Percentiles rank a stretch among this genome's conserved stretches.
These are phyloP conservation scores for Teratosphaeria viscida DNA, from an alignment of 2,329 filamentous ascomycete genomes.

Conservation along the genomic window DNA sequence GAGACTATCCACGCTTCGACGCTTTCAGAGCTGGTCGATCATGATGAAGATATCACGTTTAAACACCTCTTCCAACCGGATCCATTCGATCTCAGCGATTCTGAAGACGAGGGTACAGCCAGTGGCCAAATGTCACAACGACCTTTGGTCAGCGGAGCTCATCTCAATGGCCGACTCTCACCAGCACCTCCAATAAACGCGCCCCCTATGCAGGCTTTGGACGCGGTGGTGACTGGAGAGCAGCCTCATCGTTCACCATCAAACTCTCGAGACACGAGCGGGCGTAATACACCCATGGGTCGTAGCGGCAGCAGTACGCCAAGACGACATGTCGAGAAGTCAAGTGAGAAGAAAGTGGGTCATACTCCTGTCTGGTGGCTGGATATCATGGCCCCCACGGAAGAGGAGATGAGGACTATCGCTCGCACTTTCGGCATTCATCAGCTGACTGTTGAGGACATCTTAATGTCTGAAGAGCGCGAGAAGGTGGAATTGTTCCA, in stretches of 20 bases:
- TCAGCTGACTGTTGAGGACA: constrained; percentile 88
- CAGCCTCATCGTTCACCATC: constrained; percentile 18
- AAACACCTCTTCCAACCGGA: constrained; percentile 85
- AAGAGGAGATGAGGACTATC: constrained; percentile 89
- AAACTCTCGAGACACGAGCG: constrained; percentile 30
- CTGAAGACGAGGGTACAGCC: constrained; percentile 52
- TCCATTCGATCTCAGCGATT: constrained; percentile 58
- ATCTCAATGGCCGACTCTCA: constrained; percentile 1
- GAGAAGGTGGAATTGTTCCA: constrained; percentile 97
- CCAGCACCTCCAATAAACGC: neutral
- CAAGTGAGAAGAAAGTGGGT: constrained; percentile 31
- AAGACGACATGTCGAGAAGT: constrained; percentile 20
- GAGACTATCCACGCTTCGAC: constrained; percentile 94
- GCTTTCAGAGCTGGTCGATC: constrained; percentile 72
- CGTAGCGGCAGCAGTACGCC: constrained; percentile 1
- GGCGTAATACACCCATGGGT: constrained; percentile 37
- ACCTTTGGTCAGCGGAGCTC: neutral
- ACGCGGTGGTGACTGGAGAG: neutral
- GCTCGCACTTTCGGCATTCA: constrained; percentile 92
- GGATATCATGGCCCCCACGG: constrained; percentile 81
- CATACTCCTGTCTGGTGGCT: constrained; percentile 81
- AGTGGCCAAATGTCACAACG: constrained; percentile 5
- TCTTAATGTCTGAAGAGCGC: constrained; percentile 91
- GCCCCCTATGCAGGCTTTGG: neutral
- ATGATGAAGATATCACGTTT: constrained; percentile 71